A percentile compares a stretch with the other conserved stretches of the same genome.
Evolutionary conservation across 148 eudicot genomes (phyloP).

Genomic region (Rhododendron ferrugineum): DNA sequence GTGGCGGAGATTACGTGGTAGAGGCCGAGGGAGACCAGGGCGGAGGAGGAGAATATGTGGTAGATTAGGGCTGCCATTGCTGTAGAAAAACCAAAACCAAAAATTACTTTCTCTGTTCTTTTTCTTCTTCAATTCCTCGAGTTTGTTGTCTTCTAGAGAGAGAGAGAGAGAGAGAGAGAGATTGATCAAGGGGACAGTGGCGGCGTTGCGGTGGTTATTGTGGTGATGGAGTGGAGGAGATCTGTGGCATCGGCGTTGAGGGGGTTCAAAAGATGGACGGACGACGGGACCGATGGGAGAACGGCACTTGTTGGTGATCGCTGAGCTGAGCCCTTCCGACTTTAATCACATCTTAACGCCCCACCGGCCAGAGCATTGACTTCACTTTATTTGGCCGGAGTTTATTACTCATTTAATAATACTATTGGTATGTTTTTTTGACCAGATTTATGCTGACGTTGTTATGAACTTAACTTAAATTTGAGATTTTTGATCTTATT

Average conservation of each 20-base stretch:
- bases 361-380: not conserved
- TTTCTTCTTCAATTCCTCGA: not conserved
- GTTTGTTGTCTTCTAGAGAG: not conserved
- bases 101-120: not conserved
- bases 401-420: too few relatives aligned
- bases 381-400: not conserved
- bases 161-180: not conserved
- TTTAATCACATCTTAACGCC: not conserved
- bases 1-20: constrained; percentile 69
- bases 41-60: constrained; percentile 42
- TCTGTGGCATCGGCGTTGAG: not conserved
- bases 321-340: not conserved
- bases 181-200: not conserved
- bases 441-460: not conserved
- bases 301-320: not conserved
- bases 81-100: not conserved
- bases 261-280: not conserved
- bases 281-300: not conserved
- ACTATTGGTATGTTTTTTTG: not conserved
- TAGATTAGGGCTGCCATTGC: constrained; percentile 51
- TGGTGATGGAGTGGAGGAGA: not conserved
- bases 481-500: too few relatives aligned
- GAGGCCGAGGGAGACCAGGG: constrained; percentile 34
- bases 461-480: too few relatives aligned
- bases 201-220: not conserved